Evolutionary conservation across 1,139 yeast genomes (phyloP).

Genomic region (Kodamaea suecica): DNA sequence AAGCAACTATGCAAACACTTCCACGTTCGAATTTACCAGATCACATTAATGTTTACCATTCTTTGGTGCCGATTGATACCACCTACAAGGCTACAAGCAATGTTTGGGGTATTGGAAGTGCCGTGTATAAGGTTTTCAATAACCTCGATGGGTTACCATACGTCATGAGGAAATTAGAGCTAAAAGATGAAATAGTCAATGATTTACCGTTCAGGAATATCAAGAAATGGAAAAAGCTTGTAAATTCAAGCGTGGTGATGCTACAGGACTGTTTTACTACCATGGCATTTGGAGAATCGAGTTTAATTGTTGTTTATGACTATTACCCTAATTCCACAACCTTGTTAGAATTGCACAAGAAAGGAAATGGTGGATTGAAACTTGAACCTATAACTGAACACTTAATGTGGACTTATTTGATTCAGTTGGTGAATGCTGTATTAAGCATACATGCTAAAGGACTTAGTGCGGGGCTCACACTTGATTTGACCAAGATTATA

Average conservation of each 20-base stretch:
- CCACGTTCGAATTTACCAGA: constrained; percentile 65
- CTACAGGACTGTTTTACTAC: constrained; percentile 84
- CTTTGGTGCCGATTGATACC: constrained; percentile 79
- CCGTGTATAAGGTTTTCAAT: constrained; percentile 77
- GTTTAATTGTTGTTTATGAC: constrained; percentile 48
- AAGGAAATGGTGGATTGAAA: constrained; percentile 26
- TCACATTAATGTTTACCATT: constrained; percentile 78
- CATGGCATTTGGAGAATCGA: constrained; percentile 71
- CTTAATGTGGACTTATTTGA: constrained; percentile 68
- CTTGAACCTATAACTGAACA: constrained; percentile 57
- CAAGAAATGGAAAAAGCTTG: constrained; percentile 49
- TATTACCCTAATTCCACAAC: constrained; percentile 66
- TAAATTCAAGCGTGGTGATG: constrained; percentile 61
- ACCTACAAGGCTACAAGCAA: constrained; percentile 51
- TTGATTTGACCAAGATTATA: constrained; percentile 67
- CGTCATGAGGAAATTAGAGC: constrained; percentile 68
- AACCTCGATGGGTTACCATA: constrained; percentile 77
- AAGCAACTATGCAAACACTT: constrained; percentile 72
- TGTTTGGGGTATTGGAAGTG: constrained; percentile 59
- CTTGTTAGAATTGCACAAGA: constrained; percentile 42
- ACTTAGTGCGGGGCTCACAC: constrained; percentile 57
- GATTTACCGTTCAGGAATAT: constrained; percentile 47
- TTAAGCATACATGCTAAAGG: constrained; percentile 58
- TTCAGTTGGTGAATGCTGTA: constrained; percentile 71
- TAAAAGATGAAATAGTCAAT: constrained; percentile 43